These are phyloP conservation scores for Lasiosphaeris hirsuta DNA, from an alignment of 495 filamentous ascomycete genomes.

Conservation along the genomic window DNA sequence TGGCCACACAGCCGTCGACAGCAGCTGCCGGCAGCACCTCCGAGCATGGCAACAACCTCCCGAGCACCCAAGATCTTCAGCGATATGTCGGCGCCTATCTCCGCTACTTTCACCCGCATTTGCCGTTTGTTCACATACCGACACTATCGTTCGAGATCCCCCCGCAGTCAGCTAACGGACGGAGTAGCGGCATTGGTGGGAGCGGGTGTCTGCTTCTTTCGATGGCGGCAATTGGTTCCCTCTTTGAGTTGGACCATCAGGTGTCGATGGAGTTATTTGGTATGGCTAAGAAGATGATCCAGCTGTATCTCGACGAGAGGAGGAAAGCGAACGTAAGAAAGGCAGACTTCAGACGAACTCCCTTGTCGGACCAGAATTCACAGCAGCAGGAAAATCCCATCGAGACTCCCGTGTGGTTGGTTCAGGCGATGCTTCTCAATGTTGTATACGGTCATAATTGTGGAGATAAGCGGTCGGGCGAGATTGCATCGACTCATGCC, in stretches of 20 bases:
- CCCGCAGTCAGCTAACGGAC: constrained; percentile 60
- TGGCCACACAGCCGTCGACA: constrained; percentile 52
- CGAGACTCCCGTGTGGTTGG: constrained; percentile 90
- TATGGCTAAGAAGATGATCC: constrained; percentile 91
- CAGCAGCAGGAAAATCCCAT: constrained; percentile 61
- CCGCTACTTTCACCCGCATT: constrained; percentile 89
- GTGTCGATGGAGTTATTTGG: constrained; percentile 87
- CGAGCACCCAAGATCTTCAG: constrained; percentile 87
- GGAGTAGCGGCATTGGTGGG: constrained; percentile 67
- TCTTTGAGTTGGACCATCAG: constrained; percentile 83
- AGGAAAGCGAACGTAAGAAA: constrained; percentile 85
- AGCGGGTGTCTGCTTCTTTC: constrained; percentile 89
- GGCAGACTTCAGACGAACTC: constrained; percentile 62
- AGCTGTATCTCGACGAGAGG: constrained; percentile 87
- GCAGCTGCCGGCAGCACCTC: constrained; percentile 45
- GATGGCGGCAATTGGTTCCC: constrained; percentile 92
- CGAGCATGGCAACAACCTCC: constrained; percentile 56
- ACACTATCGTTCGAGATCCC: constrained; percentile 87
- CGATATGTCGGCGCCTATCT: constrained; percentile 91
- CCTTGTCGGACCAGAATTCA: constrained; percentile 44
- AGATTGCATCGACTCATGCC: constrained; percentile 89
- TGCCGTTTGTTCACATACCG: constrained; percentile 89
- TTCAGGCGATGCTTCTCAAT: constrained; percentile 98
- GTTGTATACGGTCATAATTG: constrained; percentile 96
- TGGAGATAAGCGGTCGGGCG: constrained; percentile 83